These are phyloP conservation scores for Metschnikowia gelsemii DNA, from an alignment of 805 yeast genomes.

Conservation along the genomic window DNA sequence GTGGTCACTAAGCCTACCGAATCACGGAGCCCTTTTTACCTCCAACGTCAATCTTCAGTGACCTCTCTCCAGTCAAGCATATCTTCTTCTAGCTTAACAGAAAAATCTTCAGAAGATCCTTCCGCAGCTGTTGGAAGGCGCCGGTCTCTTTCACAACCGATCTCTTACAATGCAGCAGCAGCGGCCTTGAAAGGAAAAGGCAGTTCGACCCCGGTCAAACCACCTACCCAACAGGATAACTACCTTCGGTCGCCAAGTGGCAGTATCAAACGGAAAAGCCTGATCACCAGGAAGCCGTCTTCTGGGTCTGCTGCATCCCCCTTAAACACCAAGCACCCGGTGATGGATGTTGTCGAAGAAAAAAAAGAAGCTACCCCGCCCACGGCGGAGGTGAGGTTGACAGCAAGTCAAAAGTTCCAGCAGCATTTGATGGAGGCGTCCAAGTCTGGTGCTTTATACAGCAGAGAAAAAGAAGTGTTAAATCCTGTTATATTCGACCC, in stretches of 20 bases:
- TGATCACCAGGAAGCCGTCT: conserved; percentile 11
- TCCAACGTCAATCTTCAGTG: conserved; percentile 10
- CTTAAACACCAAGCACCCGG: conserved; percentile 3
- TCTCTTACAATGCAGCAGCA: conserved; percentile 28
- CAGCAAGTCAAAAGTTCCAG: conserved; percentile 41
- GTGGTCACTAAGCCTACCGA: neutral
- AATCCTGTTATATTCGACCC: conserved; percentile 43
- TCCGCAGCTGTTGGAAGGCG: conserved; percentile 25
- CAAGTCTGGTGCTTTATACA: conserved; percentile 35
- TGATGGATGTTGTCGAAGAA: conserved; percentile 14
- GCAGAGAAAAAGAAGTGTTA: conserved; percentile 38
- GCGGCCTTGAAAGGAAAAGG: conserved; percentile 26
- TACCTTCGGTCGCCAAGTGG: conserved; percentile 21
- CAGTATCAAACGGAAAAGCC: conserved; percentile 10
- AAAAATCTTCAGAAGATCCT: conserved; percentile 11
- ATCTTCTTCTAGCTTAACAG: conserved; percentile 4
- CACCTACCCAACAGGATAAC: conserved; percentile 1
- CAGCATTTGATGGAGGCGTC: conserved; percentile 40
- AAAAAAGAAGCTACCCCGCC: conserved; percentile 15
- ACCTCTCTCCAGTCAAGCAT: conserved; percentile 11
- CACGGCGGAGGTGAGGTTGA: conserved; percentile 11
- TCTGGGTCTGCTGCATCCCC: conserved; percentile 9
- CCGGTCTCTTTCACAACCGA: conserved; percentile 40
- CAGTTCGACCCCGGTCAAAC: conserved; percentile 2
- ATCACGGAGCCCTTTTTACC: conserved; percentile 4